A percentile compares a stretch with the other conserved stretches of the same genome.
Conservation (phyloP, 345 rosid genomes). For the Linum tenue region DNA sequence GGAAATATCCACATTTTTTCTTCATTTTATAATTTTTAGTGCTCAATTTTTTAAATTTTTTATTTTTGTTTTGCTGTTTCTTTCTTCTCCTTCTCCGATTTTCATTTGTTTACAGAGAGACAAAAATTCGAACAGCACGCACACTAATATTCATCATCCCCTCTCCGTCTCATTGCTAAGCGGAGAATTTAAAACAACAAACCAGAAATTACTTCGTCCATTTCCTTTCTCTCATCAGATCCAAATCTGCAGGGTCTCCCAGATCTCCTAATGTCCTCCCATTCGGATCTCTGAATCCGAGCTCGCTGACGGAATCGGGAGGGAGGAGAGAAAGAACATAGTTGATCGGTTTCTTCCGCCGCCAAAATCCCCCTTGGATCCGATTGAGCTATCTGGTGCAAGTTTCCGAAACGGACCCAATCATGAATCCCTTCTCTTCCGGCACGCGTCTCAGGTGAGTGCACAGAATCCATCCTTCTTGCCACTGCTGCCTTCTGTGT, state of each 20-base stretch:
- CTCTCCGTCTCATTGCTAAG: background rate
- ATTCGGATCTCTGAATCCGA: slow-evolving; percentile 23
- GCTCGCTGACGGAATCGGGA: background rate
- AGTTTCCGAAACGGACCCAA: slow-evolving; percentile 31
- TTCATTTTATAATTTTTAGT: no score
- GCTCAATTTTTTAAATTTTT: no score
- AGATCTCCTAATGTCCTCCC: slow-evolving; percentile 25
- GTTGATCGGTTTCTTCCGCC: slow-evolving; percentile 8
- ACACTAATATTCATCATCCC: background rate
- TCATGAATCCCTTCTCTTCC: slow-evolving; percentile 98
- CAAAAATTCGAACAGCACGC: background rate
- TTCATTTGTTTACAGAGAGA: background rate
- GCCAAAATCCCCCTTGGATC: slow-evolving; percentile 27
- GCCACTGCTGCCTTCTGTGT: slow-evolving; percentile 6
- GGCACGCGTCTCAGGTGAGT: slow-evolving; percentile 91
- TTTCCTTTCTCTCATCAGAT: slow-evolving; percentile 26
- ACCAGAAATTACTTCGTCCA: background rate
- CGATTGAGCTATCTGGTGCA: slow-evolving; percentile 18
- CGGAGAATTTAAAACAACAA: background rate
- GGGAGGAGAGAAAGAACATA: background rate
- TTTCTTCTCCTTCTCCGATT: background rate
- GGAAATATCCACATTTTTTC: no score
- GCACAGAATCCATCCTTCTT: background rate
- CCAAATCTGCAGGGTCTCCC: slow-evolving; percentile 34
- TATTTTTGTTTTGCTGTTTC: background rate